Evolutionary conservation across 2,329 filamentous ascomycete genomes (phyloP), one percentile per base, ranked within the genome.

Genomic region (Sclerotinia subarctica): DNA sequence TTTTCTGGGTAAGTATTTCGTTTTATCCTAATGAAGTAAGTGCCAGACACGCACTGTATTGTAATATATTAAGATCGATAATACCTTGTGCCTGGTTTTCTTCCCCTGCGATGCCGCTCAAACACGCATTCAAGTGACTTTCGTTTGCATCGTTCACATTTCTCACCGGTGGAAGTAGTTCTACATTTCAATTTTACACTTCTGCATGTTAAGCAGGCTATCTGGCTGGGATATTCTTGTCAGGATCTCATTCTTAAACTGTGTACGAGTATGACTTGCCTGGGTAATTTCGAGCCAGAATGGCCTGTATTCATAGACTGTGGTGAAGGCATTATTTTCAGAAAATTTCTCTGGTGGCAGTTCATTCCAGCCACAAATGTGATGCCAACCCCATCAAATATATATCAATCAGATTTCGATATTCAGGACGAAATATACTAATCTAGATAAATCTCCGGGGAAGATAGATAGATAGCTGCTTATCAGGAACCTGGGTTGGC

Each of bases 101-200:
- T 76, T 13, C 80, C 79, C 29, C 79, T 78, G 8, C 77, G 78
- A 71, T 81, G 80, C 60, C 79, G 73, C 66, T 78, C 76, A 67
- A 78, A 80, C 7, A 79, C 72, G 67, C 79, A 81, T 7, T 77
- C 74, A 6, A 80, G 69, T 2, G 77, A 77, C 66, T 80, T 80
- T 32, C 78, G 75, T 17, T 69, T 70, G 69, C 80, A 81, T 8
- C 80, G 77, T 53, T 78, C 76, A 66, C 80, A 81, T 21, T 63
- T 74, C 8, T 71, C 66, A n/a, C 68, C 71, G 42, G 69, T 70
- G 21, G 66, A 68, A 21, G 70, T 72, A 10, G 73, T 68, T 19
- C 70, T 72, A 67, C 79, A 81, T 66, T 78, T 80, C 76, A 80
- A 79, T 70, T 81, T 81, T 21, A 80, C 76, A 26, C 73, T 78